Base-by-base conservation (phyloP, 2,329 filamentous ascomycete genomes). In the Spiromastix sp. region DNA sequence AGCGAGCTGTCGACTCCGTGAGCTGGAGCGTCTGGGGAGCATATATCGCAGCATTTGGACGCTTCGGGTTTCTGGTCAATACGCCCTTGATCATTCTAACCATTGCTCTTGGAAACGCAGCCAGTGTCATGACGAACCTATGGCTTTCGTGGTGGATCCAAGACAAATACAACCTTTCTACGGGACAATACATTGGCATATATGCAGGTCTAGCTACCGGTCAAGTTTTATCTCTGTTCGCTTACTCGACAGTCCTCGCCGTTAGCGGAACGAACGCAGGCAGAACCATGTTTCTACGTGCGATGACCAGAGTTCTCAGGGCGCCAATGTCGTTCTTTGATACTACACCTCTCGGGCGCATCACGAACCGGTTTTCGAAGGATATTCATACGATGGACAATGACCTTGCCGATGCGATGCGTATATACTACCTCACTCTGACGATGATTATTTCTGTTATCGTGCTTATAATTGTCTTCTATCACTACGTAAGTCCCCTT, bases 331-430 rank as follows among this genome's bases (percentile, higher is more conserved):
- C 83, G 4, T 96, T 96, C 64, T 96, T 96, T 62, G 91, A 98
- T 50, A 96, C 91, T 0, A 96, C 91, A 1, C 91, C 91, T 0
- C 71, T 96, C 1, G 91, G 91, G 13, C 81, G 89, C 24, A 95
- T 96, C 56, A 94, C 86, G 15, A 96, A 96, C 57, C 83, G 91
- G 11, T 96, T 96, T 61, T 93, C 85, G 20, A 81, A 89, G 47
- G 91, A 98, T 51, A 83, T 96, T 26, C 85, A 95, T 51, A 85
- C 91, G 38, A 93, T 96, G 85, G 91, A 96, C 62, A 94, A 94
- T 57, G 85, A 79, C 39, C 64, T 95, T 28, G 81, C 81, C 0
- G 89, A 95, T 49, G 81, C 85, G 3, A 85, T 95, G 61, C 77
- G 89, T 45, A 93, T 95, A 78, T 95, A 89, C 64, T 80, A 87